Conservation (phyloP, 768 basidiomycete genomes). For the Lactarius deliciosus region DNA sequence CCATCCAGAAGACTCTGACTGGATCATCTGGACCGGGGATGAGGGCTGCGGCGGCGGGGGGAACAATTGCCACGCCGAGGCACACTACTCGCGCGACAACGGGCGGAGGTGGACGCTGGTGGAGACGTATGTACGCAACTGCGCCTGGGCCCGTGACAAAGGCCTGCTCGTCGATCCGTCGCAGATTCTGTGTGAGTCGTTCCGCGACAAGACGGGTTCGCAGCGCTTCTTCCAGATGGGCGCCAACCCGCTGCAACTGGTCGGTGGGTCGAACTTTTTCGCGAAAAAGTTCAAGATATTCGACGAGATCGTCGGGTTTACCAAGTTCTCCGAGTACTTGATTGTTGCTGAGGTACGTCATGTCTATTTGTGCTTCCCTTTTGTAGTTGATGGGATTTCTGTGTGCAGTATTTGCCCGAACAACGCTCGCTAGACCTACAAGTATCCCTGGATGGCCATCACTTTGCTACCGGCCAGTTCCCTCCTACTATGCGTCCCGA, state of each 20-base stretch:
- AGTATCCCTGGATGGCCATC: slow-evolving; percentile 87
- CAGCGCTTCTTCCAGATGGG: slow-evolving; percentile 56
- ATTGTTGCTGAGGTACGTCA: slow-evolving; percentile 85
- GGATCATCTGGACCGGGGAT: slow-evolving; percentile 87
- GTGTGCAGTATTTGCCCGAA: slow-evolving; percentile 48
- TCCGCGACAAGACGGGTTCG: slow-evolving; percentile 73
- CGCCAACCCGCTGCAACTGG: slow-evolving; percentile 71
- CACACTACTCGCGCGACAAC: slow-evolving; percentile 73
- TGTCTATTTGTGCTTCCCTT: neutral
- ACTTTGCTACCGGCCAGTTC: slow-evolving; percentile 85
- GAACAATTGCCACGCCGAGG: slow-evolving; percentile 67
- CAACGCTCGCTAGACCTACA: slow-evolving; percentile 73
- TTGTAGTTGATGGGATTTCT: neutral
- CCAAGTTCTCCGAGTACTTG: slow-evolving; percentile 95
- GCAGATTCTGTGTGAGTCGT: slow-evolving; percentile 93
- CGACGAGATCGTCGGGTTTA: slow-evolving; percentile 87
- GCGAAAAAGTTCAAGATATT: slow-evolving; percentile 72
- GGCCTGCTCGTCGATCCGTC: slow-evolving; percentile 76
- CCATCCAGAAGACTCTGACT: slow-evolving; percentile 76
- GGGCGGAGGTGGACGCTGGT: slow-evolving; percentile 74
- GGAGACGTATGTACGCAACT: slow-evolving; percentile 86
- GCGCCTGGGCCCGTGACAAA: slow-evolving; percentile 86
- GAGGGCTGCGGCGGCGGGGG: slow-evolving; percentile 52
- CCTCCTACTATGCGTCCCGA: slow-evolving; percentile 88
- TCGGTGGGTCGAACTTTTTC: slow-evolving; percentile 77